phyloP scores from a whole-genome alignment of 176 grass and related monocot species.

The Saccharum officinarum region DNA sequence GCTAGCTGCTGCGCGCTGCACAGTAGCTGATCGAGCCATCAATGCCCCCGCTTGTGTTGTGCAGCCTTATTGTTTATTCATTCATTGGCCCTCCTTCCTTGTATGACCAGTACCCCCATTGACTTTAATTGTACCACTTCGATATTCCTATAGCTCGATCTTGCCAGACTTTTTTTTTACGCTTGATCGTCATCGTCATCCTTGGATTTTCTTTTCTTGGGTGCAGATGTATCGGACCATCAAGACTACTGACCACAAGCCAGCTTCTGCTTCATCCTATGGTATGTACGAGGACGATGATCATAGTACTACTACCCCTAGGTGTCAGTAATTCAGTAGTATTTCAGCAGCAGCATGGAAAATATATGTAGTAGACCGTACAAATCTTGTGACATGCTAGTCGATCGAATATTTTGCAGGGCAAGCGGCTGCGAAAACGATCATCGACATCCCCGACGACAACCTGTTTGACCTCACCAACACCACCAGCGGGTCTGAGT shows the following conservation, averaged over 20 bases:
- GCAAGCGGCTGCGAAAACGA: constrained; percentile 44
- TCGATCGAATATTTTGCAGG: constrained; percentile 32
- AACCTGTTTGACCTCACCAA: constrained; percentile 47
- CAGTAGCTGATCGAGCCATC: background rate
- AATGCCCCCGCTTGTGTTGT: constrained; percentile 33
- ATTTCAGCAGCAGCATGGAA: background rate
- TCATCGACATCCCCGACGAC: constrained; percentile 70
- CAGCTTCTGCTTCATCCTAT: constrained; percentile 49
- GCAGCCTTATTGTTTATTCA: constrained; percentile 37
- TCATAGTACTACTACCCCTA: background rate
- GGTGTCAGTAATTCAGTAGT: background rate
- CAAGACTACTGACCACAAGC: constrained; percentile 86
- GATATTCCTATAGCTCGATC: background rate
- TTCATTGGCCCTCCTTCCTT: constrained; percentile 4
- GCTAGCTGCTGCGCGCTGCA: background rate
- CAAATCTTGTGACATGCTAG: background rate
- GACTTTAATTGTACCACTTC: constrained; percentile 37
- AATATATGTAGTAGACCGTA: background rate
- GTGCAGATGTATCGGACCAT: constrained; percentile 96
- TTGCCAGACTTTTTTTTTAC: background rate
- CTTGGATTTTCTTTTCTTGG: background rate
- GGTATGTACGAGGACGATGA: constrained; percentile 27
- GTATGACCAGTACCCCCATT: constrained; percentile 29
- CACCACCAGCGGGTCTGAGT: constrained; percentile 63
- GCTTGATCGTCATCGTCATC: background rate